Evolutionary conservation across 2,329 filamentous ascomycete genomes (phyloP), one percentile per base, ranked within the genome.

Genomic region (Venturia aucupariae): DNA sequence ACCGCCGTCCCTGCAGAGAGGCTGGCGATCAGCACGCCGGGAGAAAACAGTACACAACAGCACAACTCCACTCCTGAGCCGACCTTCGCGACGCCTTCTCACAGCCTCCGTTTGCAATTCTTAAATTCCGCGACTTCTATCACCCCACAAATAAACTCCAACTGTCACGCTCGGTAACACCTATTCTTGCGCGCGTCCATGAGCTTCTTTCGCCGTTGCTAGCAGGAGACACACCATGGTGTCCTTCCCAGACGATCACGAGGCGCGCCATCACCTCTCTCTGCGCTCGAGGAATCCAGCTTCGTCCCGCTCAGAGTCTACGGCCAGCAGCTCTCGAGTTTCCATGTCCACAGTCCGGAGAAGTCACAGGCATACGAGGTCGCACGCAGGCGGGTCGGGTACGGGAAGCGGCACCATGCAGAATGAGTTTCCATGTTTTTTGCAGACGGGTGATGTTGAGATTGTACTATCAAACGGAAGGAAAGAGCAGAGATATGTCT

Each of bases 351-450:
- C 64, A 22, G 32, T 55, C 27, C 60, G 64, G 35, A 39, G 54
- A 41, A 62, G 64, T 57, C 64, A 65, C n/a, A 39, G 60, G 15
- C 64, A 65, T 60, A 27, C 64, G 15, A 88, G 90, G 67, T 94
- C 90, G 60, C 90, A 94, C 73, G 85, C 88, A 70, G 90, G 90
- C 65, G 87, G 87, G 19, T 62, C 62, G 24, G 60, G 64, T 13
- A 44, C 62, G 27, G 64, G 64, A 32, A 83, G 85, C 22, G 86
- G 88, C 71, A 78, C 85, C 30, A 84, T 89, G 51, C 89, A 90
- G 72, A 97, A 97, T 74, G 92, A 97, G 74, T 97, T 97, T 70
- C 93, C 93, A 27, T 79, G 95, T 72, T 97, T 97, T 76, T 87
- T 86, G 61, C 88, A 92, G 70, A 93, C 90, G 44, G 93, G 93